Base-by-base conservation (phyloP, 78 protist species). In the Protostelium mycophagum region DNA sequence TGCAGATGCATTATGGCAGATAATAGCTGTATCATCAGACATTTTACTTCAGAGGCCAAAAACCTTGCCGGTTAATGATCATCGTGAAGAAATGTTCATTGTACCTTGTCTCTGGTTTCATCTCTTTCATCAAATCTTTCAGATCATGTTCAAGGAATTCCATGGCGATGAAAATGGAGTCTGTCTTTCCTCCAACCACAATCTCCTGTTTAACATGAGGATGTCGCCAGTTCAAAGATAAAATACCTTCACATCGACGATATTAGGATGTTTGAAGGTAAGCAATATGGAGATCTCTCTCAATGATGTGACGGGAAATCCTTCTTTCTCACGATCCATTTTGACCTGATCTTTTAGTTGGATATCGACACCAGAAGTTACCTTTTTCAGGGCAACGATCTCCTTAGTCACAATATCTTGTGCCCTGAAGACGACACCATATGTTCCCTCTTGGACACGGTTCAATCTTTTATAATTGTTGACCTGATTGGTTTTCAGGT, bases 301-400 rank as follows among this genome's bases (percentile, higher is more conserved):
- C 83, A 99, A 95, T 0, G 99, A 96, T 0, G 99, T 97, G 35
- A 95, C 38, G 1, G 99, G 99, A 16, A 99, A 97, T 23, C 99
- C 99, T 85, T 98, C 99, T 51, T 97, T 98, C 38, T 98, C 99
- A 16, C 90, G 90, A 28, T 99, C 99, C 38, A 99, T 92, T 86
- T 94, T 94, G 16, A 85, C 86, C 73, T 51, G 31, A 25, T 51
- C 73, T 51, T 51, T 51, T 51, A 51, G 73, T 51, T 16, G 73
- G 25, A 96, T 88, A 16, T 25, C 73, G 73, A 51, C 73, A 51
- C 73, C 31, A 51, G 73, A 51, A 25, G 16, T n/a, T 28, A 99
- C 98, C 91, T 97, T 94, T 88, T 99, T 99, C 38, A 99, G 89
- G 35, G 99, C 99, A 0, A 98, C 97, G 1, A 91, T 91, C 51